Base-by-base conservation (phyloP, 1,284 basidiomycete species). In the Ganoderma meredithae region DNA sequence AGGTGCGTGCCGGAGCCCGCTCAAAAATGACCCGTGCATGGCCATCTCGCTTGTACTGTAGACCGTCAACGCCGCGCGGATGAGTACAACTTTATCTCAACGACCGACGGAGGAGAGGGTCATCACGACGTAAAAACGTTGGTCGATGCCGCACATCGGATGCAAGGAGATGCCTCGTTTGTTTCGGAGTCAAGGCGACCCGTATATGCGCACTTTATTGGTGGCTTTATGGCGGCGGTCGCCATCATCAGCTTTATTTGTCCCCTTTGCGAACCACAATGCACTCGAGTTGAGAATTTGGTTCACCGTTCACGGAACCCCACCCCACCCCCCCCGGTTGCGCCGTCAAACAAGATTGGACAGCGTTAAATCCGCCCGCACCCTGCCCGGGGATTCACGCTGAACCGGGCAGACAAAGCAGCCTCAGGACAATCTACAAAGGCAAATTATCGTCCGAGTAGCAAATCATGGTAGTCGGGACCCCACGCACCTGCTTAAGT, bases 281-380 rank as follows among this genome's bases (percentile, higher is more conserved):
- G 27, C 52, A 33, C 15, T 55, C 27, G 31, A 17, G 27, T 55
- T 33, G 27, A 27, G 17, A 27, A 13, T 49, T 49, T 22, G 22
- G n/a, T 49, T 49, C 47, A 31, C 12, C 22, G 47, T 25, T 49
- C 47, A 31, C 13, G 10, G 47, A 12, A 49, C 47, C n/a, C 47
- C 12, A 22, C 7, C n/a, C n/a, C n/a, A n/a, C n/a, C n/a, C n/a
- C n/a, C n/a, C n/a, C n/a, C n/a, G n/a, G 47, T 22, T 49, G 47
- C 52, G 27, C 52, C 17, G 52, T 55, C 52, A 33, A 33, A 55
- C 27, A 55, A 55, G 52, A 55, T 27, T 33, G 15, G 17, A 55
- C 52, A 17, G 31, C 27, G 22, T 33, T 27, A 55, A 31, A 13
- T 49, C 19, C 22, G 25, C 2, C 47, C 13, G 41, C 41, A 41